A percentile compares a stretch with the other conserved stretches of the same genome.
Conservation (phyloP, 257 asterid species). For the Nyctanthes arbortristis region DNA sequence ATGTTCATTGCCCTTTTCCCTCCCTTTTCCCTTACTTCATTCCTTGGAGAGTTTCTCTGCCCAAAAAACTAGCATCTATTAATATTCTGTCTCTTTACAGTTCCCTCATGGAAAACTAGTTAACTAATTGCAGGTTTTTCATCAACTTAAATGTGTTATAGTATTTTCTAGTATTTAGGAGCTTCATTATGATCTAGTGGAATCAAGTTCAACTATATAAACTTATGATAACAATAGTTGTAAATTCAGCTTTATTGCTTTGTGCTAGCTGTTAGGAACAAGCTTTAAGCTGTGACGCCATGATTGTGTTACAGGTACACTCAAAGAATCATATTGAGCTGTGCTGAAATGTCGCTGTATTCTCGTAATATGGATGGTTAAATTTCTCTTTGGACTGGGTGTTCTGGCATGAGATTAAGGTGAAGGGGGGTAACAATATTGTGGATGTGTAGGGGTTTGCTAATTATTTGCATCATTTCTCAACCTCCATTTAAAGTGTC, state of each 20-base stretch:
- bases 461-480: background rate
- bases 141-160: background rate
- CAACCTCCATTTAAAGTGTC: background rate
- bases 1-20: conserved; percentile 4
- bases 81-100: conserved; percentile 1
- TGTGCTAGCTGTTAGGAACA: background rate
- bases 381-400: background rate
- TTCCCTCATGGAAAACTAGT: background rate
- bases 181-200: background rate
- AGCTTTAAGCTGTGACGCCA: background rate
- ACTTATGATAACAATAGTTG: background rate
- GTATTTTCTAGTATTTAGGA: background rate
- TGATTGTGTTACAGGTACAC: background rate
- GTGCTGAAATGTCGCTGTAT: background rate
- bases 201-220: background rate
- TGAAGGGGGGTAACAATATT: background rate
- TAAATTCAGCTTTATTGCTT: background rate
- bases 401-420: conserved; percentile 16
- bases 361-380: conserved; percentile 1
- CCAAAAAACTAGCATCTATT: conserved; percentile 3
- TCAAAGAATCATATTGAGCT: background rate
- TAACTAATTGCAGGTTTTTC: background rate
- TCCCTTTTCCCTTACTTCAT: background rate
- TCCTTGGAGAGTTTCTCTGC: background rate
- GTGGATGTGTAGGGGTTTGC: background rate